These are phyloP conservation scores for Fonsecaea multimorphosa DNA, from an alignment of 2,329 filamentous ascomycete genomes.

Conservation along the genomic window DNA sequence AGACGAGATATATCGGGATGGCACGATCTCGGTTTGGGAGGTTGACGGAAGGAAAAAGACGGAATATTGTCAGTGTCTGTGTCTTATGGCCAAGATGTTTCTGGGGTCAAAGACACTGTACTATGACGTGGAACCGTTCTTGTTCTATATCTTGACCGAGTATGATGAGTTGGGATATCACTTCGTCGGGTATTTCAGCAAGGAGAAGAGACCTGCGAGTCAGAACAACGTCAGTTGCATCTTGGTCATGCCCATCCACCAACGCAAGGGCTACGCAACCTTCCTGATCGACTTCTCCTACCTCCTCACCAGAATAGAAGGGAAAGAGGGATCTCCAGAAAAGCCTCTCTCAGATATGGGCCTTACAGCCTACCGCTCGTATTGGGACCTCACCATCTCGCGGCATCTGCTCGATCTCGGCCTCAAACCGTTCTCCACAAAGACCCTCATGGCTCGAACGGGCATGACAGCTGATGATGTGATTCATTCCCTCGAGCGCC, in stretches of 20 bases:
- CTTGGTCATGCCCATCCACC: conserved; percentile 91
- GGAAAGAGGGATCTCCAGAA: conserved; percentile 93
- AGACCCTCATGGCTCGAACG: conserved; percentile 66
- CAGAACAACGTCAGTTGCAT: conserved; percentile 99
- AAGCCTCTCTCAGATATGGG: conserved; percentile 99
- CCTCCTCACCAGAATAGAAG: conserved; percentile 87
- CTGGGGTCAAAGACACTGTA: conserved; percentile 97
- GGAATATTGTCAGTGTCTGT: conserved; percentile 96
- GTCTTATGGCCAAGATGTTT: conserved; percentile 93
- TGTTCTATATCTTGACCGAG: conserved; percentile 97
- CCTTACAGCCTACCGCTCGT: conserved; percentile 93
- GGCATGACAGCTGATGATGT: conserved; percentile 97
- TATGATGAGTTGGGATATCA: conserved; percentile 89
- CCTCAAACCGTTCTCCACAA: conserved; percentile 60
- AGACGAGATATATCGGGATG: conserved; percentile 96
- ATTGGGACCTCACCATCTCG: conserved; percentile 90
- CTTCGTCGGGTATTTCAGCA: conserved; percentile 99
- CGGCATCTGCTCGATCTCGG: conserved; percentile 73
- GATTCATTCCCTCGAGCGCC: conserved; percentile 86
- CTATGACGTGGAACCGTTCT: conserved; percentile 98
- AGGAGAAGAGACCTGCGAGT: conserved; percentile 93
- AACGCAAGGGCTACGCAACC: conserved; percentile 95
- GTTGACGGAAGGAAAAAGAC: conserved; percentile 93
- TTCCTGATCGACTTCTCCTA: conserved; percentile 98
- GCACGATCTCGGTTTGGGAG: conserved; percentile 93